Conservation (phyloP, 2,329 filamentous ascomycete species). For the Rasamsonia emersonii region DNA sequence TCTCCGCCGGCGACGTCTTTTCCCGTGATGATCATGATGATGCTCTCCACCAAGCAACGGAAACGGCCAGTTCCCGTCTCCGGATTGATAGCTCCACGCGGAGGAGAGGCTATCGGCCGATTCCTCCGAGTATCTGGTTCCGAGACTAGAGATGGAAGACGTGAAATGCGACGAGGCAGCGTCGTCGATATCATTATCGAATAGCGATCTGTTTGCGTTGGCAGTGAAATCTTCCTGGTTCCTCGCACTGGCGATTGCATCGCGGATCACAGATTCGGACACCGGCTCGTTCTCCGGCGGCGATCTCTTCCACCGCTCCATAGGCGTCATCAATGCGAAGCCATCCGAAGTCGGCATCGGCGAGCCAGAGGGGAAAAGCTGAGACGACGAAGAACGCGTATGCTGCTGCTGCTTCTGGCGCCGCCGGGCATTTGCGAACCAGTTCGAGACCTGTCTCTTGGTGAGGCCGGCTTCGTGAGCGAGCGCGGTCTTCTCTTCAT, state of each 20-base stretch:
- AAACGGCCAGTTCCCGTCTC: conserved; percentile 14
- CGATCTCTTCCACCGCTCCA: conserved; percentile 39
- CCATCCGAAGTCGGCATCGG: conserved; percentile 31
- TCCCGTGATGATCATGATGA: conserved; percentile 6
- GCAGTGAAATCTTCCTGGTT: conserved; percentile 20
- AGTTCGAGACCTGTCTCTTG: conserved; percentile 39
- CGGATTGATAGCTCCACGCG: conserved; percentile 25
- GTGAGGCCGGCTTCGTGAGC: conserved; percentile 39
- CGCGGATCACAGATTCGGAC: conserved; percentile 30
- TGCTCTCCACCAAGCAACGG: too few species aligned
- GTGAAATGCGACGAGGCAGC: conserved; percentile 17
- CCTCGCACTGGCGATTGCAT: conserved; percentile 20
- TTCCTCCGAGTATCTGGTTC: conserved; percentile 22
- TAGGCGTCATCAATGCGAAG: conserved; percentile 34
- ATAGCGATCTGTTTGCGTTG: too few species aligned
- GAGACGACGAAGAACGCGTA: conserved; percentile 14
- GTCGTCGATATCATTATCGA: too few species aligned
- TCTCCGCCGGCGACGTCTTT: conserved; percentile 6
- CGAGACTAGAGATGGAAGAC: conserved; percentile 24
- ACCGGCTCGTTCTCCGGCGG: conserved; percentile 41
- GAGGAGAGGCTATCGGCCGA: conserved; percentile 23
- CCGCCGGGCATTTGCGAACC: conserved; percentile 45
- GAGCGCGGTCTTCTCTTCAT: conserved; percentile 37
- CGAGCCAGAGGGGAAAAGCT: conserved; percentile 32
- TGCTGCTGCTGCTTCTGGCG: conserved; percentile 34